Conservation (phyloP, 345 rosid genomes). For the Bruguiera parviflora region DNA sequence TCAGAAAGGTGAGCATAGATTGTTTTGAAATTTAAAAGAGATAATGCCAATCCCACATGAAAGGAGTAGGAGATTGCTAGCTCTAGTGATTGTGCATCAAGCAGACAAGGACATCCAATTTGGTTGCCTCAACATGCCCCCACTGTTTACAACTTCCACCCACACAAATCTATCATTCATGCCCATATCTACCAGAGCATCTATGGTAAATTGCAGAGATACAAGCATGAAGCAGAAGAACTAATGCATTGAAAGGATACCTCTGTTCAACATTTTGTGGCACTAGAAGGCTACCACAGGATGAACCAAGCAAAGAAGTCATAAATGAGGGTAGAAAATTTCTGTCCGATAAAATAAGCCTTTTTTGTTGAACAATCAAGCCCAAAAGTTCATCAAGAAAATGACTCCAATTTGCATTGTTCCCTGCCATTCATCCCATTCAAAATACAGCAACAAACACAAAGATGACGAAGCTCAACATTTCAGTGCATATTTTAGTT, state of each 20-base stretch:
- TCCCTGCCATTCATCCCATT: constrained; percentile 51
- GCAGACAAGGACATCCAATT: too few species aligned
- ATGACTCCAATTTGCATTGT: constrained; percentile 54
- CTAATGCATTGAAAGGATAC: constrained; percentile 32
- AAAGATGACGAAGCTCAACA: constrained; percentile 2
- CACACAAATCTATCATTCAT: too few species aligned
- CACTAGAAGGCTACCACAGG: constrained; percentile 49
- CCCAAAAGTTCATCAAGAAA: constrained; percentile 69
- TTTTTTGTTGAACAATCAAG: constrained; percentile 70
- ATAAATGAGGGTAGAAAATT: constrained; percentile 70
- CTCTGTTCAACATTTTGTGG: constrained; percentile 63
- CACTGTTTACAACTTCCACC: too few species aligned
- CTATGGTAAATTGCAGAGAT: background rate
- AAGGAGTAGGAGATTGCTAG: too few species aligned
- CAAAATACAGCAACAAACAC: constrained; percentile 1
- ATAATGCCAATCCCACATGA: background rate
- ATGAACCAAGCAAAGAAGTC: constrained; percentile 65
- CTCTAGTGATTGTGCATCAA: too few species aligned
- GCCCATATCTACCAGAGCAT: too few species aligned
- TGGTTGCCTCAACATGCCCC: too few species aligned
- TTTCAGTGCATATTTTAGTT: constrained; percentile 5
- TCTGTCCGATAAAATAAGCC: constrained; percentile 69
- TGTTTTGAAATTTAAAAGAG: too few species aligned
- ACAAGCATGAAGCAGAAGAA: background rate
- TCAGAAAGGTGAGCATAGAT: background rate